Conservation (phyloP, 176 grass and related monocot genomes). For the Zea mays region DNA sequence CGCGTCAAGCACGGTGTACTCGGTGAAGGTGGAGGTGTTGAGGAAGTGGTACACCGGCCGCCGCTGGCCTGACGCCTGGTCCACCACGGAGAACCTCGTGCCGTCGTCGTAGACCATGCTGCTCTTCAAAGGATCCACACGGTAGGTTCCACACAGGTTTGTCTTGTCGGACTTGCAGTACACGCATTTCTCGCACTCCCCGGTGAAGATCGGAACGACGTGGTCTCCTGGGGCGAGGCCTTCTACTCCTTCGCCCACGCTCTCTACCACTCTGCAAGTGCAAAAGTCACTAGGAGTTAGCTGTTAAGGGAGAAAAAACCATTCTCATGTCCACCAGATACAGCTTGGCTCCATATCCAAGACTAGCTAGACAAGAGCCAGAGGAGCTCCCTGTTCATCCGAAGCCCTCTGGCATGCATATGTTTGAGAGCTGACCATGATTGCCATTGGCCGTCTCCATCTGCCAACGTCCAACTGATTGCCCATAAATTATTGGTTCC, state of each 20-base stretch:
- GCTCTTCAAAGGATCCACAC: constrained; percentile 56
- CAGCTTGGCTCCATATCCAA: no score
- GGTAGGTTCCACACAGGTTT: constrained; percentile 56
- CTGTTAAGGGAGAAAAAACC: no score
- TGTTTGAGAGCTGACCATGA: no score
- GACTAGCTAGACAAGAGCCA: no score
- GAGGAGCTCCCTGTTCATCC: no score
- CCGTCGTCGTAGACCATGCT: constrained; percentile 52
- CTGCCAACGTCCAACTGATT: not conserved
- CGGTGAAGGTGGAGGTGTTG: constrained; percentile 88
- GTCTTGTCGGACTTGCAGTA: constrained; percentile 49
- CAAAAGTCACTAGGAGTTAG: no score
- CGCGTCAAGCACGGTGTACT: constrained; percentile 82
- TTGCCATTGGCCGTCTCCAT: not conserved
- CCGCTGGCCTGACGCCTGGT: not conserved
- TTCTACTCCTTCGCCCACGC: constrained; percentile 67
- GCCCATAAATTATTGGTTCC: not conserved
- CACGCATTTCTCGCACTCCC: constrained; percentile 60
- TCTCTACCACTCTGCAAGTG: constrained; percentile 67
- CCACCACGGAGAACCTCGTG: constrained; percentile 53
- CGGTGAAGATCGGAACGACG: constrained; percentile 70
- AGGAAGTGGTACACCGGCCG: constrained; percentile 78
- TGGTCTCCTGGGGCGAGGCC: constrained; percentile 55
- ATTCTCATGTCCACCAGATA: no score
- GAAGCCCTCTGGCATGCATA: no score